Evolutionary conservation across 139 green algal species (phyloP).

Genomic region (Coelastrella sp.): DNA sequence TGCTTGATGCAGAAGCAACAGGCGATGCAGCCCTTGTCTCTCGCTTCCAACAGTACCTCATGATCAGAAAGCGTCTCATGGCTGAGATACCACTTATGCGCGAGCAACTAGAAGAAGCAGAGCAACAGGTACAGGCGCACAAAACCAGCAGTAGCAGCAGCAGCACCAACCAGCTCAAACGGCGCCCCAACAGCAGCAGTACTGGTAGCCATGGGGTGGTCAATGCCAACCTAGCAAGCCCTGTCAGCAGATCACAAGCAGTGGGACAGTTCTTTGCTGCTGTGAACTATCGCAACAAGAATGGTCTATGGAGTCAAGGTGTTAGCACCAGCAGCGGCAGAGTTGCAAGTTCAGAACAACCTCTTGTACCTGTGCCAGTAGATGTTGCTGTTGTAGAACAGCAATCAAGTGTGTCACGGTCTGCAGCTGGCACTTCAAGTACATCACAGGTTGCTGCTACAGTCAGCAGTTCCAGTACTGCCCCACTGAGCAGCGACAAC

Average conservation of each 20-base stretch:
- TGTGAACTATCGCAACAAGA: constrained; percentile 35
- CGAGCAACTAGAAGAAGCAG: constrained; percentile 8
- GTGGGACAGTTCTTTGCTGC: constrained; percentile 45
- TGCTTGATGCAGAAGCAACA: constrained; percentile 46
- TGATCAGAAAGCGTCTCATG: constrained; percentile 38
- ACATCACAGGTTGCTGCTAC: background rate
- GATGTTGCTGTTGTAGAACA: no score
- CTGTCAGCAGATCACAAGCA: constrained; percentile 12
- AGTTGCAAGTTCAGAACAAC: no score
- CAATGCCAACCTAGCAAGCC: constrained; percentile 27
- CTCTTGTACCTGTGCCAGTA: no score
- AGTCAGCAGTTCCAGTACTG: background rate
- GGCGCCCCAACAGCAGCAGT: background rate
- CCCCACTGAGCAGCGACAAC: background rate
- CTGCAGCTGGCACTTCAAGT: background rate
- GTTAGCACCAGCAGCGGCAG: constrained; percentile 25
- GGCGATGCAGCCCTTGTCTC: constrained; percentile 6
- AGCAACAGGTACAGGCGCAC: constrained; percentile 6
- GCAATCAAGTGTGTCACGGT: background rate
- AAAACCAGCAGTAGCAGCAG: background rate
- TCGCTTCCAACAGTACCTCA: constrained; percentile 47
- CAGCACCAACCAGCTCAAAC: background rate
- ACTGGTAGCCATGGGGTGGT: background rate
- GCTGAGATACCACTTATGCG: constrained; percentile 44
- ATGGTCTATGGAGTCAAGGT: background rate